Evolutionary conservation across 768 basidiomycete genomes (phyloP), one percentile per base, ranked within the genome.

Genomic region (Trametes villosa): DNA sequence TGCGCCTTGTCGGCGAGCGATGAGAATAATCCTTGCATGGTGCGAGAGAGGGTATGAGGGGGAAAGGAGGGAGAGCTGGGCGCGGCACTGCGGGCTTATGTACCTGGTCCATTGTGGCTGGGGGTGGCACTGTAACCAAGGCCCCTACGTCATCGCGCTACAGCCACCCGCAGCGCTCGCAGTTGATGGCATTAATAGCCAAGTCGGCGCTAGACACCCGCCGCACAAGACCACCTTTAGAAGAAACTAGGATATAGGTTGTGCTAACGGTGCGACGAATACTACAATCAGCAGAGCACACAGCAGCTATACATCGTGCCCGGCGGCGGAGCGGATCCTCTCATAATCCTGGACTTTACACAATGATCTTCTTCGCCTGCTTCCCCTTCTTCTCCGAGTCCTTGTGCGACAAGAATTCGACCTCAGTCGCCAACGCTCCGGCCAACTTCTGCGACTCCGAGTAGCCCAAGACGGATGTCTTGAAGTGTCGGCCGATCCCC

Each of bases 371-470:
- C 82, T 84, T 89, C 68, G 84, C 82, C 54, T 81, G 72, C 76
- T 94, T 94, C 71, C 89, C 90, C 80, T 96, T 96, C 84, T 89
- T 94, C 81, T 96, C 94, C 65, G 89, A 89, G 75, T 96, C 94
- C 76, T 94, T 94, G 80, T 96, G 94, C 69, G 91, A 93, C 75
- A 92, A 74, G 73, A 95, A 98, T 78, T 96, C 92, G 31, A 97
- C 93, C 78, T 98, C 95, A 7, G 94, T 96, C 64, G 94, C 89
- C 72, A 96, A 81, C n/a, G 94, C 88, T 24, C 92, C 91, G 45
- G 83, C 84, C 53, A 96, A 77, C 76, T 86, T 88, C 72, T 86
- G 84, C n/a, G 77, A 71, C 65, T 93, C 89, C 3, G 76, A 52
- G 72, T 88, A 96, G 8, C 94, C 95, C 40, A 99, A 83, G 45